Evolutionary conservation across 1,284 basidiomycete genomes (phyloP), one percentile per base, ranked within the genome.

Genomic region (Melampsora medusae): DNA sequence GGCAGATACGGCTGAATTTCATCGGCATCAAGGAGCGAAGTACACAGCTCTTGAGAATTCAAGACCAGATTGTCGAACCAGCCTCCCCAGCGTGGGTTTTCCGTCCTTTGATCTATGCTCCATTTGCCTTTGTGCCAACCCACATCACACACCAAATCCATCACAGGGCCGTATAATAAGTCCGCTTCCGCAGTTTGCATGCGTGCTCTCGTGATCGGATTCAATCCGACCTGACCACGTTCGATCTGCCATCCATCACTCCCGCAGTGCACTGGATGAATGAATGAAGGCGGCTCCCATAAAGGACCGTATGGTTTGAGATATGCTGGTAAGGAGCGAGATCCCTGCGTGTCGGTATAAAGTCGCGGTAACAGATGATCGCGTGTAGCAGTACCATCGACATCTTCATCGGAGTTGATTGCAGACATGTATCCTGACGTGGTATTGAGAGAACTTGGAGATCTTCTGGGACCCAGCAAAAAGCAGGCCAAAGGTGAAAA

Each of bases 101-200:
- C 38, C 28, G 28, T 35, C 12, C 81, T 83, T 16, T 81, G 83
- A 79, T 89, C 89, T 5, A 50, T 5, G 17, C 60, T 81, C 77
- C 19, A 86, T 85, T 81, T 92, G 3, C 78, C 91, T 80, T 90
- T 91, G 81, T 86, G 91, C 87, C 89, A 92, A 0, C 86, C 87
- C 68, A 90, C 82, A 79, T 93, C 91, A 80, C 92, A 90, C 59
- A 87, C 83, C 48, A 91, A 82, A 71, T 90, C 87, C 88, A 90
- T 91, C 4, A 90, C 80, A 5, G 90, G 90, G 0, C 91, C 91
- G 9, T 87, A 82, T 1, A 90, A 90, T 22, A 90, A 86, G 79
- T 90, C 90, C 79, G 69, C 69, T 71, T 71, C 60, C 10, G 64
- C 71, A 48, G 71, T 35, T 46, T 73, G 71, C n/a, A 73, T 53